phyloP scores from a whole-genome alignment of 805 yeast genomes.

The Ogataea trehaloabstinens region DNA sequence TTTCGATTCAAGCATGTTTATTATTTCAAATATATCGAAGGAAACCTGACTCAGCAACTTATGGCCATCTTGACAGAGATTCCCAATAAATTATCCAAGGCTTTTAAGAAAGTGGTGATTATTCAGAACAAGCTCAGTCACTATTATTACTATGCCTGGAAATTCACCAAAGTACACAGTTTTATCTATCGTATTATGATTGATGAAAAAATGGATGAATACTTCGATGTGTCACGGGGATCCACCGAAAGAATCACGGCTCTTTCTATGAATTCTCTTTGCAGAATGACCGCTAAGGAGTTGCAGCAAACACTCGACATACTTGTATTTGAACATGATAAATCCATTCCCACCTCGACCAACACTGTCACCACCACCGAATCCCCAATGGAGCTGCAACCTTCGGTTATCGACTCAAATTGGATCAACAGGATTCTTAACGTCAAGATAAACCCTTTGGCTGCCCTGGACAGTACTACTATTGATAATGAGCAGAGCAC shows the following conservation, averaged over 20 bases:
- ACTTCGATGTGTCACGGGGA: slow-evolving; percentile 10
- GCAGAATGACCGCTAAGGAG: slow-evolving; percentile 5
- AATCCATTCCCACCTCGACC: not conserved
- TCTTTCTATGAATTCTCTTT: slow-evolving; percentile 3
- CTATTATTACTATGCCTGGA: slow-evolving; percentile 26
- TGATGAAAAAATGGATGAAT: slow-evolving; percentile 1
- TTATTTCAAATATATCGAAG: slow-evolving; percentile 11
- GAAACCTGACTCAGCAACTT: slow-evolving; percentile 7
- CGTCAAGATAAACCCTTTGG: slow-evolving; percentile 3
- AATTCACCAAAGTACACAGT: slow-evolving; percentile 15
- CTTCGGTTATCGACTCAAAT: slow-evolving; percentile 6
- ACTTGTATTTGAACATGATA: not conserved
- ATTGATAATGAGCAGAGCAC: not conserved
- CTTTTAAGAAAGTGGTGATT: slow-evolving; percentile 1
- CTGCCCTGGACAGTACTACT: not conserved
- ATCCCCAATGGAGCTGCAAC: not conserved
- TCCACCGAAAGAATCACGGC: slow-evolving; percentile 4
- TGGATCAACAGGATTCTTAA: slow-evolving; percentile 14
- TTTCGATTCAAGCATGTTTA: slow-evolving; percentile 14
- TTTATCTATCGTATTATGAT: slow-evolving; percentile 10
- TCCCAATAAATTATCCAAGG: not conserved
- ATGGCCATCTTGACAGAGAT: slow-evolving; percentile 1
- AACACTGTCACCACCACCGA: not conserved
- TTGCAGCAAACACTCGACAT: slow-evolving; percentile 5
- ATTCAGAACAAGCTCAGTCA: slow-evolving; percentile 11